These are phyloP conservation scores for Neobulgaria alba DNA, from an alignment of 2,329 filamentous ascomycete genomes.

Conservation along the genomic window DNA sequence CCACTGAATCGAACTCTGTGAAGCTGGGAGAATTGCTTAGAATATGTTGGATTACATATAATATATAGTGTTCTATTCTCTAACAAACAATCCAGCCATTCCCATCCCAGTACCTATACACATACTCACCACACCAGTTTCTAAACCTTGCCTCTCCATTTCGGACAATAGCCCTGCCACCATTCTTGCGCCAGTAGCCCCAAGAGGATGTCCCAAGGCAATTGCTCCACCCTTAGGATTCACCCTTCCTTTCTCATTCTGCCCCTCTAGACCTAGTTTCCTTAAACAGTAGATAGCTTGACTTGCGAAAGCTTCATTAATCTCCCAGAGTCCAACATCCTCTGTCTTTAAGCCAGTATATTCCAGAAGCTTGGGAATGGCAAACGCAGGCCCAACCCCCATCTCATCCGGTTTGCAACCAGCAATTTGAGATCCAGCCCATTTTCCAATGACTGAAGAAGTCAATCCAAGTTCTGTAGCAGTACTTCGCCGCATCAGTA, in stretches of 20 bases:
- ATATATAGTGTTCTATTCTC: no score
- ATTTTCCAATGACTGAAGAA: slow-evolving; percentile 68
- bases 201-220: slow-evolving; percentile 85
- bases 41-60: no score
- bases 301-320: slow-evolving; percentile 75
- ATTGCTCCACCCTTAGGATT: slow-evolving; percentile 93
- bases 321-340: slow-evolving; percentile 82
- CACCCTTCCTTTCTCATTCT: slow-evolving; percentile 57
- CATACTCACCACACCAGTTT: slow-evolving; percentile 85
- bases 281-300: slow-evolving; percentile 64
- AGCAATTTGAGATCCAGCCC: slow-evolving; percentile 65
- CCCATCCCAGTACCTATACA: slow-evolving; percentile 80
- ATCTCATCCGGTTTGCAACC: slow-evolving; percentile 88
- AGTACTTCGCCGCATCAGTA: slow-evolving; percentile 78
- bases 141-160: slow-evolving; percentile 55
- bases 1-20: no score
- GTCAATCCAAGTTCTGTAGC: slow-evolving; percentile 64
- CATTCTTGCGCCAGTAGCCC: slow-evolving; percentile 80
- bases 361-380: slow-evolving; percentile 72
- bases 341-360: slow-evolving; percentile 55
- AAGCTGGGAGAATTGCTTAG: no score
- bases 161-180: slow-evolving; percentile 56
- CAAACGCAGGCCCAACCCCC: slow-evolving; percentile 81
- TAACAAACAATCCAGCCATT: slow-evolving; percentile 59
- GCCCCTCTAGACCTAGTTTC: slow-evolving; percentile 56